A percentile compares a stretch with the other conserved stretches of the same genome.
These are phyloP conservation scores for Xylogone sp. DNA, from an alignment of 2,329 filamentous ascomycete genomes.

Conservation along the genomic window DNA sequence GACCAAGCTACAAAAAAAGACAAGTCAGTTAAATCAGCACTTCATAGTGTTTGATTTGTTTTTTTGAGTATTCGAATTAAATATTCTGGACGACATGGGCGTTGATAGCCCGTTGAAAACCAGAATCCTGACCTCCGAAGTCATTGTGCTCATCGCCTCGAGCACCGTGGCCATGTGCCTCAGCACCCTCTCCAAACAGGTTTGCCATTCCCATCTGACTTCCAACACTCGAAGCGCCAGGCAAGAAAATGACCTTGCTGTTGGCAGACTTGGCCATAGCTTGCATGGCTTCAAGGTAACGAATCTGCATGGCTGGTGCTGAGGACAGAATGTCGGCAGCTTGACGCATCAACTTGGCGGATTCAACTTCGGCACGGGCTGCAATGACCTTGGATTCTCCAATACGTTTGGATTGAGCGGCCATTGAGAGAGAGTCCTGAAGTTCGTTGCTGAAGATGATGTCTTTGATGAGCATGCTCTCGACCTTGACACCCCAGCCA, in stretches of 20 bases:
- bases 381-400: conserved; percentile 98
- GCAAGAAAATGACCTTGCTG: conserved; percentile 82
- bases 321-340: conserved; percentile 90
- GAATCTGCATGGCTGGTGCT: conserved; percentile 96
- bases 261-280: conserved; percentile 94
- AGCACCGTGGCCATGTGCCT: conserved; percentile 41
- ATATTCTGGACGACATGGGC: conserved; percentile 83
- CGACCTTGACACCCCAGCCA: conserved; percentile 93
- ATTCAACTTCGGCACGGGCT: conserved; percentile 93
- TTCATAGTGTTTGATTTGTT: not conserved
- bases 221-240: conserved; percentile 54
- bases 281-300: conserved; percentile 98
- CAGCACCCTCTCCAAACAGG: conserved; percentile 53
- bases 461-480: conserved; percentile 99
- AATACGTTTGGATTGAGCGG: conserved; percentile 95
- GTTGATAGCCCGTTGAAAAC: conserved; percentile 79
- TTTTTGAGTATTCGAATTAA: conserved; percentile 39
- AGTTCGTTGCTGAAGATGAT: conserved; percentile 96
- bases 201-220: conserved; percentile 49
- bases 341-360: conserved; percentile 87
- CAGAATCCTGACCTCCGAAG: conserved; percentile 49
- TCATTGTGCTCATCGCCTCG: conserved; percentile 37
- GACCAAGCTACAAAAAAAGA: conserved; percentile 5
- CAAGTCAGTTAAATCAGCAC: not conserved
- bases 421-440: conserved; percentile 96